Conservation (phyloP, 305 asterid genomes). For the Petunia hybrid region DNA sequence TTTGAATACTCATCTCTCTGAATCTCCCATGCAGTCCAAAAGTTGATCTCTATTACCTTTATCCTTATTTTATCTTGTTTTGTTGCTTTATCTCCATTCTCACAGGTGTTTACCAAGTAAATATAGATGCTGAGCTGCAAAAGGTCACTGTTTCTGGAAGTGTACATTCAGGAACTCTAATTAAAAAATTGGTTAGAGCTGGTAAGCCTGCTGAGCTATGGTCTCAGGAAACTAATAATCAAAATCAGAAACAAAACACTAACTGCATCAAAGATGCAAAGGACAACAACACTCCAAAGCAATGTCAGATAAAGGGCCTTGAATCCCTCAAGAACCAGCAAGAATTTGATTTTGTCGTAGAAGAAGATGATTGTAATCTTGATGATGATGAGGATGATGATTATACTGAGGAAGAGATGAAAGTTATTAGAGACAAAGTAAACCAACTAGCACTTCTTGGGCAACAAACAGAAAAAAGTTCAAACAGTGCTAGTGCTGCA, state of each 20-base stretch:
- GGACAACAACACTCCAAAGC: slow-evolving; percentile 45
- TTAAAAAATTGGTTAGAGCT: slow-evolving; percentile 63
- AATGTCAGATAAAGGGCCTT: slow-evolving; percentile 44
- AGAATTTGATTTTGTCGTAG: slow-evolving; percentile 36
- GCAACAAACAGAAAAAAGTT: slow-evolving; percentile 38
- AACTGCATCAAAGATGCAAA: slow-evolving; percentile 40
- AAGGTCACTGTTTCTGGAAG: slow-evolving; percentile 75
- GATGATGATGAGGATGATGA: slow-evolving; percentile 23
- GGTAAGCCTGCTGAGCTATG: slow-evolving; percentile 89
- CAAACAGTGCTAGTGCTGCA: slow-evolving; percentile 38
- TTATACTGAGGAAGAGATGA: slow-evolving; percentile 42
- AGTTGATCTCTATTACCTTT: no score
- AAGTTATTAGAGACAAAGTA: slow-evolving; percentile 42
- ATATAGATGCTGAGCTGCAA: slow-evolving; percentile 66
- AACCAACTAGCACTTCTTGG: slow-evolving; percentile 43
- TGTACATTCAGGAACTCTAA: slow-evolving; percentile 55
- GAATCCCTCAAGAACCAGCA: slow-evolving; percentile 56
- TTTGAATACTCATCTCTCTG: no score
- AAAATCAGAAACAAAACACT: slow-evolving; percentile 52
- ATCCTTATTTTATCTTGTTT: no score
- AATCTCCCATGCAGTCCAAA: no score
- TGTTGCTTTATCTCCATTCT: no score
- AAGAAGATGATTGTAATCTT: slow-evolving; percentile 26
- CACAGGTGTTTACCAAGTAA: slow-evolving; percentile 56
- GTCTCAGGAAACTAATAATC: slow-evolving; percentile 50